Conservation (phyloP, 2,329 filamentous ascomycete species). For the Claviceps humidiphila region DNA sequence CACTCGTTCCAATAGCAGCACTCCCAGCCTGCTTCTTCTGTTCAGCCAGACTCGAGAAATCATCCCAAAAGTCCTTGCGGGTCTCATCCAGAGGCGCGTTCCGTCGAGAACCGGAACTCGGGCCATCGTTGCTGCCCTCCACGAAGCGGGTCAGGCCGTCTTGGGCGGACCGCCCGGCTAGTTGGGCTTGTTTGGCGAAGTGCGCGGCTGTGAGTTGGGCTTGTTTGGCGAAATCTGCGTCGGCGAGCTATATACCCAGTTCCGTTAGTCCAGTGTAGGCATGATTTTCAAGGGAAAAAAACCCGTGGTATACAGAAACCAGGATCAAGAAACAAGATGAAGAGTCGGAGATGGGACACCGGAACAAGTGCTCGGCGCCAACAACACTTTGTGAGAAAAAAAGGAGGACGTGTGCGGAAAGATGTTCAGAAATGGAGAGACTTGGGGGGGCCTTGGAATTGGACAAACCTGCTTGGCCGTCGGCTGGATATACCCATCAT, state of each 20-base stretch:
- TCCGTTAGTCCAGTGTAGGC: not conserved
- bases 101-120: constrained; percentile 12
- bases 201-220: constrained; percentile 49
- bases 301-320: too few species aligned
- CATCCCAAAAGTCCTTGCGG: constrained; percentile 85
- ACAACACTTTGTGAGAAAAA: too few species aligned
- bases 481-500: constrained; percentile 84
- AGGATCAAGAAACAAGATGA: not conserved
- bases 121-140: constrained; percentile 46
- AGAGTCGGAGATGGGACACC: too few species aligned
- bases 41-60: constrained; percentile 62
- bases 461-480: constrained; percentile 42
- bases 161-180: constrained; percentile 61
- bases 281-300: too few species aligned
- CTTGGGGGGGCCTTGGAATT: not conserved
- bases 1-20: constrained; percentile 44
- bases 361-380: too few species aligned
- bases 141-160: constrained; percentile 79
- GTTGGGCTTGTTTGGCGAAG: constrained; percentile 51
- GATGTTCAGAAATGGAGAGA: not conserved
- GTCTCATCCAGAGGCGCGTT: constrained; percentile 40
- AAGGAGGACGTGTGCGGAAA: not conserved
- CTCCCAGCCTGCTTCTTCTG: constrained; percentile 28
- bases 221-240: constrained; percentile 63
- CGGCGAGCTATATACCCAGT: constrained; percentile 46